These are phyloP conservation scores for Diaporthe aspalathi DNA, from an alignment of 2,329 filamentous ascomycete genomes.

Conservation along the genomic window DNA sequence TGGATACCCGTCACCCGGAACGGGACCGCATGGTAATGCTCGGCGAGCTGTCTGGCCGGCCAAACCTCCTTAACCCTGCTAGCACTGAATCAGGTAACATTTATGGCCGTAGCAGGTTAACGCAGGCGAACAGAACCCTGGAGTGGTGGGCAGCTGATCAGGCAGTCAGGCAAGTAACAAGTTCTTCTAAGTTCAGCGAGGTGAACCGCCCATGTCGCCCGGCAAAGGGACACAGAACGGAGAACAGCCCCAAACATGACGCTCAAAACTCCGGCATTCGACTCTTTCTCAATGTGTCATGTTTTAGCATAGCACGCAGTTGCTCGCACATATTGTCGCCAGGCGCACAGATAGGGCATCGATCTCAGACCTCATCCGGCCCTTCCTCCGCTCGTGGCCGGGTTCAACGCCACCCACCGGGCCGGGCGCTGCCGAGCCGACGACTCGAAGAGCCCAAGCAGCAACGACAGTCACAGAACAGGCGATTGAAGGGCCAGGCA, in stretches of 20 bases:
- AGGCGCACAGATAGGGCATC: background rate
- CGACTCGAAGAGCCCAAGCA: background rate
- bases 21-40: background rate
- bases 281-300: background rate
- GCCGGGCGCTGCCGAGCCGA: no score
- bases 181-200: no score
- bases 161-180: background rate
- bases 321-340: background rate
- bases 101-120: background rate
- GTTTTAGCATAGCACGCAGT: background rate
- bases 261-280: background rate
- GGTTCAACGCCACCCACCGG: background rate
- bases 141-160: background rate
- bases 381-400: background rate
- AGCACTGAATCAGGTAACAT: conserved; percentile 3
- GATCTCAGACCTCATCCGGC: background rate
- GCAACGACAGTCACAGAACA: background rate
- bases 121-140: background rate
- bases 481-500: no score
- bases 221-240: background rate
- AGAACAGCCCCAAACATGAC: background rate
- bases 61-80: background rate
- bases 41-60: background rate
- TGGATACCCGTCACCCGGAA: conserved; percentile 19
- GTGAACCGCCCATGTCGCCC: background rate